phyloP scores from a whole-genome alignment of 208 protist genomes.

The Crithidia fasciculata region DNA sequence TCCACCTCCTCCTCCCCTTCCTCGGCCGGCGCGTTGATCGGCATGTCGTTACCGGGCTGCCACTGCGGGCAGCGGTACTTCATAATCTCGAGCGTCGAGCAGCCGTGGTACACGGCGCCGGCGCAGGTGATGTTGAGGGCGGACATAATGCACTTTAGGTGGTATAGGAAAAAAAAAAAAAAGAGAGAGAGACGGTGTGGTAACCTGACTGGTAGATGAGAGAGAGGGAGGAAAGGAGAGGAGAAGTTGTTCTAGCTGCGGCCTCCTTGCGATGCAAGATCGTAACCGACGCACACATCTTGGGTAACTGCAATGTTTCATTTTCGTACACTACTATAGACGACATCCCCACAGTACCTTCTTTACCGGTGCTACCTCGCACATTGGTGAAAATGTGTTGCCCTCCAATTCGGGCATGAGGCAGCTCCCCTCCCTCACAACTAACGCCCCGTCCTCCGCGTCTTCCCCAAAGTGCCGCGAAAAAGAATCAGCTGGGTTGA shows the following conservation, averaged over 20 bases:
- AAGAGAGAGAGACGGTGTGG: neutral
- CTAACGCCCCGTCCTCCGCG: no score
- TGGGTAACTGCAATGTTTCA: neutral
- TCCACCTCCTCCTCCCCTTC: slow-evolving; percentile 34
- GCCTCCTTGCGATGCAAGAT: neutral
- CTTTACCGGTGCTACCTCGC: neutral
- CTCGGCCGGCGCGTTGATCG: slow-evolving; percentile 40
- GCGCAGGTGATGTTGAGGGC: slow-evolving; percentile 77
- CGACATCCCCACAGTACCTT: neutral
- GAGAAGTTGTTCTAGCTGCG: neutral
- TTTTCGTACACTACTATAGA: neutral
- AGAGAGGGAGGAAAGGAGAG: neutral
- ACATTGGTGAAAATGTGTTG: neutral
- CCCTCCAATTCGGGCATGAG: no score
- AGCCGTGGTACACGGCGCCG: slow-evolving; percentile 64
- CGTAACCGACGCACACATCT: neutral
- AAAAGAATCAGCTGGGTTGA: no score
- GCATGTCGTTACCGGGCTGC: slow-evolving; percentile 58
- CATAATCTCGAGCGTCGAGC: slow-evolving; percentile 71
- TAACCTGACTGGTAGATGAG: neutral
- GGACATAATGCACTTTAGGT: slow-evolving; percentile 44
- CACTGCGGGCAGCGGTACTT: slow-evolving; percentile 74
- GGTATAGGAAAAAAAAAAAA: neutral
- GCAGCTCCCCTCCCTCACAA: no score
- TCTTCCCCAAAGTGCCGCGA: no score